These are phyloP conservation scores for Hypholoma fasciculare DNA, from an alignment of 768 basidiomycete genomes.

Conservation along the genomic window DNA sequence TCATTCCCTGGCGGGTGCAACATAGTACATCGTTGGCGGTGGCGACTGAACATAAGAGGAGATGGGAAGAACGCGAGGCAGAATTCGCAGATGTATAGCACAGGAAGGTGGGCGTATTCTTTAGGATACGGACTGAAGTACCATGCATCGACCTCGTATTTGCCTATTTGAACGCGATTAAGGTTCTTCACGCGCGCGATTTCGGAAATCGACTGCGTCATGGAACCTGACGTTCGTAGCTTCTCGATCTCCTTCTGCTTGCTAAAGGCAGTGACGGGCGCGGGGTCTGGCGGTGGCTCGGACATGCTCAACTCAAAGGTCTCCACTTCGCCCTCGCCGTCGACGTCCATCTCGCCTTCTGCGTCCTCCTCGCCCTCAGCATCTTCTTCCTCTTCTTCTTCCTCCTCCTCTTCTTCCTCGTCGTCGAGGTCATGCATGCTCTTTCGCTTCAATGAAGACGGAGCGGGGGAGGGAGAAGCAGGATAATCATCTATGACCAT, in stretches of 20 bases:
- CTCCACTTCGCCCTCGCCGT: conserved; percentile 74
- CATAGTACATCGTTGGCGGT: conserved; percentile 88
- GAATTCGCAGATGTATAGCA: conserved; percentile 98
- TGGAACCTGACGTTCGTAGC: conserved; percentile 94
- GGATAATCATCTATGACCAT: conserved; percentile 38
- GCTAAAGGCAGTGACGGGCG: conserved; percentile 70
- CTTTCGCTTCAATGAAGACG: conserved; percentile 68
- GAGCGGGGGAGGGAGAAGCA: conserved; percentile 58
- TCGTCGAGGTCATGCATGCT: conserved; percentile 65
- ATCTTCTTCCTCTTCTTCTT: conserved; percentile 53
- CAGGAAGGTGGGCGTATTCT: conserved; percentile 94
- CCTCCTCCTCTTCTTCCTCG: conserved; percentile 56
- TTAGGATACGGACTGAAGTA: conserved; percentile 99
- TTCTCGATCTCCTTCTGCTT: conserved; percentile 99
- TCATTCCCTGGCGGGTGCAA: conserved; percentile 98
- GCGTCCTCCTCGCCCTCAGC: conserved; percentile 62
- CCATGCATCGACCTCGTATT: conserved; percentile 99
- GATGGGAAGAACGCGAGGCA: conserved; percentile 94
- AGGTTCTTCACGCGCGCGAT: conserved; percentile 98
- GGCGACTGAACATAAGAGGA: conserved; percentile 86
- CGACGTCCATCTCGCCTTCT: conserved; percentile 74
- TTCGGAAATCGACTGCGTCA: conserved; percentile 99
- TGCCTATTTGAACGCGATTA: conserved; percentile 94
- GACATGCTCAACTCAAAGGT: conserved; percentile 63
- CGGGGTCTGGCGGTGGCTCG: conserved; percentile 50